Percentiles rank a stretch among this genome's conserved stretches.
Conservation (phyloP, 768 basidiomycete species). For the Pleurotus ostreatus region DNA sequence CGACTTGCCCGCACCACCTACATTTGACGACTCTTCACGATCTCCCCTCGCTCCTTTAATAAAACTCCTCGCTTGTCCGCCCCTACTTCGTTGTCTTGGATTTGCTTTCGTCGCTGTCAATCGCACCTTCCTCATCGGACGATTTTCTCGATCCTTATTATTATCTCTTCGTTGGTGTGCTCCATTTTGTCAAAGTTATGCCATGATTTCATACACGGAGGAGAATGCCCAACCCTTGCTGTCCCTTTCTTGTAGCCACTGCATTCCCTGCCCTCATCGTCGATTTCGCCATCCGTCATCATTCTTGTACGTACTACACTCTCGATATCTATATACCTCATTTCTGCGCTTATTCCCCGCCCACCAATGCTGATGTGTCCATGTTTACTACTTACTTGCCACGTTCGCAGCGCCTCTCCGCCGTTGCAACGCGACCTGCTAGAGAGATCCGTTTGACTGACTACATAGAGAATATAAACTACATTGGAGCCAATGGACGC, state of each 20-base stretch:
- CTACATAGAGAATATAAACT: conserved; percentile 5
- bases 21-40: too few relatives aligned
- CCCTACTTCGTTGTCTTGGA: conserved; percentile 4
- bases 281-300: background rate
- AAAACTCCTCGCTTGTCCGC: too few relatives aligned
- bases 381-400: too few relatives aligned
- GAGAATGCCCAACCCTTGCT: background rate
- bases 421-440: too few relatives aligned
- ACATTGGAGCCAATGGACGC: background rate
- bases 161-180: conserved; percentile 3
- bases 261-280: background rate
- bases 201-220: conserved; percentile 1
- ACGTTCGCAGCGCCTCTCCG: too few relatives aligned
- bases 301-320: conserved; percentile 3
- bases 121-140: background rate
- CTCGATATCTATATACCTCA: conserved; percentile 3
- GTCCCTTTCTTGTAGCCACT: conserved; percentile 1
- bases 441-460: too few relatives aligned
- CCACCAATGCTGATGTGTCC: too few relatives aligned
- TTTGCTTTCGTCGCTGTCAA: conserved; percentile 8
- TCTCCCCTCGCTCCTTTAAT: too few relatives aligned
- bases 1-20: too few relatives aligned
- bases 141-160: conserved; percentile 4
- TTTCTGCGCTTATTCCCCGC: background rate
- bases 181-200: background rate